phyloP scores from a whole-genome alignment of 2,329 filamentous ascomycete genomes.

The Biscogniauxia marginata region DNA sequence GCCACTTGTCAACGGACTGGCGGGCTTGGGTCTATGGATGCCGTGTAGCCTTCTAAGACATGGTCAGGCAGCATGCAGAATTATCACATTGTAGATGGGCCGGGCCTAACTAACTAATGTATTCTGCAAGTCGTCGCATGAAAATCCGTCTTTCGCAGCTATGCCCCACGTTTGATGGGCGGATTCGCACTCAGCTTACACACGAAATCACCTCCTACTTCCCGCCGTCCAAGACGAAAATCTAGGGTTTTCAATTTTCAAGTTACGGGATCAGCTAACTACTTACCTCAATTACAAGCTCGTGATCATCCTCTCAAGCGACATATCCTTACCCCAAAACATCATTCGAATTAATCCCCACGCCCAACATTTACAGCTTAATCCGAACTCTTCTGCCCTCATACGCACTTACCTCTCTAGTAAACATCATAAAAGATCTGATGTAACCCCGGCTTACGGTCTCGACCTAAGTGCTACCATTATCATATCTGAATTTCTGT shows the following conservation, averaged over 20 bases:
- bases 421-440: background rate
- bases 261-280: background rate
- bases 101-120: background rate
- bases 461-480: background rate
- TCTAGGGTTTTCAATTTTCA: background rate
- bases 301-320: background rate
- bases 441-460: background rate
- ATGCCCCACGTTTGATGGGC: background rate
- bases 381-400: background rate
- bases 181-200: background rate
- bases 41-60: background rate
- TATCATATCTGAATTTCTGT: background rate
- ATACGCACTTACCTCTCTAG: background rate
- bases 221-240: background rate
- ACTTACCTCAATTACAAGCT: background rate
- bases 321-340: background rate
- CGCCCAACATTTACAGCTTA: background rate
- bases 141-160: background rate
- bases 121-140: background rate
- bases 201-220: background rate
- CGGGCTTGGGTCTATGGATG: background rate
- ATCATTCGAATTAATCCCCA: background rate
- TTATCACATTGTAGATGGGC: background rate
- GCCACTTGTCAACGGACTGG: background rate
- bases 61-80: constrained; percentile 1